Conservation (phyloP, 192 early-diverging fungal genomes). For the Phycomyces nitens region DNA sequence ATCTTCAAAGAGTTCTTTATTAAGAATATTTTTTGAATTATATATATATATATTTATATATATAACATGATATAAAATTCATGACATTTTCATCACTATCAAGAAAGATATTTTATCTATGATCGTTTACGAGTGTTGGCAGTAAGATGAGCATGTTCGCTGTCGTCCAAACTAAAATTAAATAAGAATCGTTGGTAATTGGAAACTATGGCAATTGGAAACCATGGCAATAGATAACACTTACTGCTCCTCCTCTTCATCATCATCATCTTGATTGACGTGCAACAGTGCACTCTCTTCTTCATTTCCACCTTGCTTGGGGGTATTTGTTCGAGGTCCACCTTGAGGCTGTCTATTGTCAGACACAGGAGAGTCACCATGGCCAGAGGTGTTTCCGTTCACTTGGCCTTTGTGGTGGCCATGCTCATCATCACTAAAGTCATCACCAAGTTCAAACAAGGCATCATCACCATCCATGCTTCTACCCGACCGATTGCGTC, state of each 20-base stretch:
- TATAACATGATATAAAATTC: no score
- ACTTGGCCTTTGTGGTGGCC: slow-evolving; percentile 14
- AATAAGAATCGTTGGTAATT: slow-evolving; percentile 1
- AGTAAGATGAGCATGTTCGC: slow-evolving; percentile 14
- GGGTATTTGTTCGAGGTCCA: background rate
- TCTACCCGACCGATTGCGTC: slow-evolving; percentile 9
- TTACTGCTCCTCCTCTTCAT: slow-evolving; percentile 41
- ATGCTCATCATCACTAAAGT: slow-evolving; percentile 59
- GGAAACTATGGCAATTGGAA: no score
- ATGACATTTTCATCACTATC: background rate
- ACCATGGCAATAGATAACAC: background rate
- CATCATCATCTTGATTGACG: slow-evolving; percentile 36
- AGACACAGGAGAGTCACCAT: background rate
- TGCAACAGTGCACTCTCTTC: slow-evolving; percentile 24
- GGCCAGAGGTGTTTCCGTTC: slow-evolving; percentile 6
- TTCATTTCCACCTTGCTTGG: slow-evolving; percentile 1
- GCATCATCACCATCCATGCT: slow-evolving; percentile 42
- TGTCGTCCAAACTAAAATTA: slow-evolving; percentile 25
- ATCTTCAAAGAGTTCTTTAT: no score
- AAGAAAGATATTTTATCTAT: slow-evolving; percentile 7
- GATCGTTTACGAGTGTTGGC: slow-evolving; percentile 15
- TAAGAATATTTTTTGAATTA: no score
- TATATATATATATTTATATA: no score
- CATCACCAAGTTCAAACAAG: slow-evolving; percentile 63
- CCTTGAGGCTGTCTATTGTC: background rate